phyloP scores from a whole-genome alignment of 2,329 filamentous ascomycete genomes.

The Zelopaecilomyces penicillatus region DNA sequence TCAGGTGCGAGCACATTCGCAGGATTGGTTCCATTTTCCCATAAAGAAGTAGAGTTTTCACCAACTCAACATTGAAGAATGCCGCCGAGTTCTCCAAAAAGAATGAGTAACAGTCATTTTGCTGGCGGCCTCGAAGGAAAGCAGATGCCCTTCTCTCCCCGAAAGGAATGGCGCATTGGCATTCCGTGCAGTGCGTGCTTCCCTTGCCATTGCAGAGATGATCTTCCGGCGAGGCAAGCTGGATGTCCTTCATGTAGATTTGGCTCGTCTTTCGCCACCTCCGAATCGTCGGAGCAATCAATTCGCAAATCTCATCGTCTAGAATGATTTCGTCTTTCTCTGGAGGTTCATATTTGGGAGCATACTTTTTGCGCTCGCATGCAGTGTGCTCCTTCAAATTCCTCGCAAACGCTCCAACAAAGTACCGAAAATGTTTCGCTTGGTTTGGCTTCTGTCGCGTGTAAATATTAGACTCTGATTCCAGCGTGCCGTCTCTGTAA shows the following conservation, averaged over 20 bases:
- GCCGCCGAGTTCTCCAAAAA: background rate
- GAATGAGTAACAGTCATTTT: background rate
- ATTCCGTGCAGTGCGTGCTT: background rate
- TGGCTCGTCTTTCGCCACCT: background rate
- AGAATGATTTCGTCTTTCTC: background rate
- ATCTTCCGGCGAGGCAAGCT: background rate
- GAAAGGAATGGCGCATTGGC: background rate
- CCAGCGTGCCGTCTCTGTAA: background rate
- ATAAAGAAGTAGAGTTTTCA: conserved; percentile 14
- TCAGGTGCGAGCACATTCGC: conserved; percentile 8
- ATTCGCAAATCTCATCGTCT: background rate
- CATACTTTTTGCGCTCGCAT: conserved; percentile 3
- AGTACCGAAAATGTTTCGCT: conserved; percentile 9
- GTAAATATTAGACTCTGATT: conserved; percentile 4
- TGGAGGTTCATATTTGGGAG: background rate
- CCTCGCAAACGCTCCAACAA: conserved; percentile 7
- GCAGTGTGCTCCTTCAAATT: conserved; percentile 7
- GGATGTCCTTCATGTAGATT: background rate
- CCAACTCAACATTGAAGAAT: conserved; percentile 12
- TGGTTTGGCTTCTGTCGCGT: conserved; percentile 6
- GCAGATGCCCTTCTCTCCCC: background rate
- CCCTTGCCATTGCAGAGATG: background rate
- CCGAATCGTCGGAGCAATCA: background rate
- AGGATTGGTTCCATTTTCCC: conserved; percentile 15
- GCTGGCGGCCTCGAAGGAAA: background rate